phyloP scores from a whole-genome alignment of 768 basidiomycete genomes.

The Termitomyces sp. region DNA sequence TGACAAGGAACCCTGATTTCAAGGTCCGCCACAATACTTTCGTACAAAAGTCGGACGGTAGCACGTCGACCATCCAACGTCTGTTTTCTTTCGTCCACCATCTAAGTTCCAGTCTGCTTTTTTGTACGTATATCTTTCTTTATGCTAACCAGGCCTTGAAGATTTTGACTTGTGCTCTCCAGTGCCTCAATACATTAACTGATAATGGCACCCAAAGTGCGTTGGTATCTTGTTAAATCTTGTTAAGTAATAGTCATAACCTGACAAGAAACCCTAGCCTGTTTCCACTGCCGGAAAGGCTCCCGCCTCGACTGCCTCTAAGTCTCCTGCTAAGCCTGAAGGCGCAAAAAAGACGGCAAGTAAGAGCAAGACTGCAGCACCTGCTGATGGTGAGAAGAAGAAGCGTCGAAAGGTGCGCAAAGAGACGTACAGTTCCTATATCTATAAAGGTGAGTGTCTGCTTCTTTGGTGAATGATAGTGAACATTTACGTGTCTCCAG shows the following conservation, averaged over 20 bases:
- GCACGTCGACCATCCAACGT: conserved; percentile 15
- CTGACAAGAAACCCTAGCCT: conserved; percentile 30
- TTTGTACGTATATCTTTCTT: background rate
- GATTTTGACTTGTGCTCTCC: background rate
- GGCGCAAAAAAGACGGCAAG: conserved; percentile 48
- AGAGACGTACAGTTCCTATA: conserved; percentile 83
- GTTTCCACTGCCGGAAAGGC: conserved; percentile 64
- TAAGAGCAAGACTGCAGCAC: conserved; percentile 25
- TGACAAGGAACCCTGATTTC: conserved; percentile 7
- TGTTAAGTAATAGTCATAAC: background rate
- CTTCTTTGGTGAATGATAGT: background rate
- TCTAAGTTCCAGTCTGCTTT: conserved; percentile 1
- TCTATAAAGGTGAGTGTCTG: conserved; percentile 63
- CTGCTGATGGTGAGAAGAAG: conserved; percentile 69
- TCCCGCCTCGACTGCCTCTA: conserved; percentile 43
- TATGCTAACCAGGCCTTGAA: background rate
- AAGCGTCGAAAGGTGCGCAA: conserved; percentile 76
- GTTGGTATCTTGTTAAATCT: background rate
- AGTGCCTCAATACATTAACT: background rate
- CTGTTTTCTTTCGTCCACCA: conserved; percentile 18
- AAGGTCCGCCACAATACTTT: conserved; percentile 14
- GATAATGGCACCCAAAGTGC: conserved; percentile 29
- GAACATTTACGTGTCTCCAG: conserved; percentile 26
- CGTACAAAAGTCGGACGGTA: conserved; percentile 10
- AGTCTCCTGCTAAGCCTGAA: conserved; percentile 44